Conservation (phyloP, 2,329 filamentous ascomycete species). For the Colletotrichum caudatum region DNA sequence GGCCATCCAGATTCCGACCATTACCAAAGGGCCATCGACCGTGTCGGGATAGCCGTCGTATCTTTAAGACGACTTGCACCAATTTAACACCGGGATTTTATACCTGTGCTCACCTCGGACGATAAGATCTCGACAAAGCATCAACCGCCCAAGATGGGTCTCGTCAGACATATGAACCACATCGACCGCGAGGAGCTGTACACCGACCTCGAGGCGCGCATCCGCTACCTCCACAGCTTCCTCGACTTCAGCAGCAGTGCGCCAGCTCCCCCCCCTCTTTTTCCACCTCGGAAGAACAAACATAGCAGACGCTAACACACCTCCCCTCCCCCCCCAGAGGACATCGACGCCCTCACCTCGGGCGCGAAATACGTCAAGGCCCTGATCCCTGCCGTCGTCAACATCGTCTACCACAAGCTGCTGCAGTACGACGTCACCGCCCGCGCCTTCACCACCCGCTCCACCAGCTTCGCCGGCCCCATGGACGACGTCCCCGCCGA, state of each 20-base stretch:
- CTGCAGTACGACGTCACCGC: constrained; percentile 86
- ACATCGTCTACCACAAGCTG: constrained; percentile 86
- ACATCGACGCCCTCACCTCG: constrained; percentile 76
- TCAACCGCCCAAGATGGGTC: constrained; percentile 30
- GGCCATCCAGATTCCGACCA: not conserved
- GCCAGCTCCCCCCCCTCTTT: constrained; percentile 45
- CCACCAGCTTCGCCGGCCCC: constrained; percentile 74
- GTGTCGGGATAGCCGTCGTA: not conserved
- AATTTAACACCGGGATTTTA: not conserved
- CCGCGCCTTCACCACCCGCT: constrained; percentile 75
- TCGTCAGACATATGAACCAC: constrained; percentile 60
- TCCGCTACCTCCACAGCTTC: constrained; percentile 80
- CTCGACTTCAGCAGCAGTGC: constrained; percentile 79
- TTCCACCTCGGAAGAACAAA: too few relatives aligned
- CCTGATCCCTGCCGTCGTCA: constrained; percentile 85
- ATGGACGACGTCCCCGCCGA: constrained; percentile 74
- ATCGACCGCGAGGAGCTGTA: constrained; percentile 79
- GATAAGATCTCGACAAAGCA: not conserved
- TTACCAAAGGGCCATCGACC: not conserved
- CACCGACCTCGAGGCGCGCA: constrained; percentile 75
- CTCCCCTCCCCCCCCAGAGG: constrained; percentile 60
- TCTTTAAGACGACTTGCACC: not conserved
- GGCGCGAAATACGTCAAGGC: constrained; percentile 83
- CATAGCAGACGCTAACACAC: not conserved
- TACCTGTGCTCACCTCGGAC: not conserved